Conservation (phyloP, 228 moss, liverwort and hornwort species). For the Sphagnum magellanicum region DNA sequence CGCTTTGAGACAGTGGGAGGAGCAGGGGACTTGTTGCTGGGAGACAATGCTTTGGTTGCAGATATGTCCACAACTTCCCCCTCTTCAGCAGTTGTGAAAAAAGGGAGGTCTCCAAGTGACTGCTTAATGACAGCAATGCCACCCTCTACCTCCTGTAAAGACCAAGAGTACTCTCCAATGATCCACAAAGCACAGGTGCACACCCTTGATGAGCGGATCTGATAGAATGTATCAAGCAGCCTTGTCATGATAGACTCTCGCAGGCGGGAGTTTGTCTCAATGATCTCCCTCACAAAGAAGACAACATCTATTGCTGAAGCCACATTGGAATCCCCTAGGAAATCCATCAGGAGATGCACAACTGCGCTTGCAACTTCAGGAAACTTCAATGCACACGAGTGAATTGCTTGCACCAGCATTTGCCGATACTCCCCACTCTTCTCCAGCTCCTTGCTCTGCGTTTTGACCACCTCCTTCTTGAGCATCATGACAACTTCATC, state of each 20-base stretch:
- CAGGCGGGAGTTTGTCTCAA: slow-evolving; percentile 40
- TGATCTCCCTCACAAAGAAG: slow-evolving; percentile 71
- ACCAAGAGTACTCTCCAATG: slow-evolving; percentile 49
- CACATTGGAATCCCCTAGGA: slow-evolving; percentile 61
- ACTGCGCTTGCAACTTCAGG: slow-evolving; percentile 60
- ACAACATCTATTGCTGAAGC: slow-evolving; percentile 65
- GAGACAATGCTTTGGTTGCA: slow-evolving; percentile 19
- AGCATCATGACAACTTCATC: slow-evolving; percentile 64
- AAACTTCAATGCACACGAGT: slow-evolving; percentile 67
- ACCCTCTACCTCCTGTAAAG: slow-evolving; percentile 38
- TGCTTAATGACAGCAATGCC: slow-evolving; percentile 48
- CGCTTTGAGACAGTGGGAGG: slow-evolving; percentile 49
- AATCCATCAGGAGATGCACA: slow-evolving; percentile 57
- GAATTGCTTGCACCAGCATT: slow-evolving; percentile 74
- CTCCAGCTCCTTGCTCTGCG: slow-evolving; percentile 86
- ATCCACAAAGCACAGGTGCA: slow-evolving; percentile 59
- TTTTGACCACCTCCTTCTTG: slow-evolving; percentile 97
- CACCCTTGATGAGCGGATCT: slow-evolving; percentile 55
- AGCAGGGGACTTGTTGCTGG: slow-evolving; percentile 21
- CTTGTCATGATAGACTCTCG: slow-evolving; percentile 52
- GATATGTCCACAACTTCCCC: slow-evolving; percentile 20
- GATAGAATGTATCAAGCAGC: slow-evolving; percentile 46
- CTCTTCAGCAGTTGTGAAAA: slow-evolving; percentile 41
- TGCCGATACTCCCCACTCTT: slow-evolving; percentile 79
- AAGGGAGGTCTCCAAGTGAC: slow-evolving; percentile 51